These are phyloP conservation scores for Penicillium crustosum DNA, from an alignment of 2,329 filamentous ascomycete genomes.

Conservation along the genomic window DNA sequence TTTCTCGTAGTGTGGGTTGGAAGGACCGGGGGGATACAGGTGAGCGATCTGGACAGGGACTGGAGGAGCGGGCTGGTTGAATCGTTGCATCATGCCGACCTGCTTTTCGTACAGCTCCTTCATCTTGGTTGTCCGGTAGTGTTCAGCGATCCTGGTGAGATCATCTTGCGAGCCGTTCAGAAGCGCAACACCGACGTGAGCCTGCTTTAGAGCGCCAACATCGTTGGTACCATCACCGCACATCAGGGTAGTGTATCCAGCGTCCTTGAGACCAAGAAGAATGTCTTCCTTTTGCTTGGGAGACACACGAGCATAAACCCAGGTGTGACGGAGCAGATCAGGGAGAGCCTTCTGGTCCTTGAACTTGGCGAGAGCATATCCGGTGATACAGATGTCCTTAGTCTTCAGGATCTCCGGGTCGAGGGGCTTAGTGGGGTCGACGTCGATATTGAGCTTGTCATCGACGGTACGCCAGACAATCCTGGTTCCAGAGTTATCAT, in stretches of 20 bases:
- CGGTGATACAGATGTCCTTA: constrained; percentile 94
- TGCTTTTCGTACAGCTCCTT: constrained; percentile 99
- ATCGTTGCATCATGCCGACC: constrained; percentile 82
- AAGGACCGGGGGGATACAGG: constrained; percentile 84
- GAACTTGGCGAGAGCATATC: constrained; percentile 88
- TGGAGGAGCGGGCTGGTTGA: constrained; percentile 90
- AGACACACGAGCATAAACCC: constrained; percentile 97
- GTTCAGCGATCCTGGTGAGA: constrained; percentile 85
- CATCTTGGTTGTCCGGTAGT: constrained; percentile 93
- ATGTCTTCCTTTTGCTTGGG: constrained; percentile 99
- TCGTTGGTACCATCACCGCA: constrained; percentile 98
- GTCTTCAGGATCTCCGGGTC: constrained; percentile 75
- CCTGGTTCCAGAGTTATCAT: constrained; percentile 75
- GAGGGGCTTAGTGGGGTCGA: constrained; percentile 78
- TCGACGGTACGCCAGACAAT: constrained; percentile 95
- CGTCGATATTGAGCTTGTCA: constrained; percentile 80
- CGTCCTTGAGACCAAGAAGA: constrained; percentile 90
- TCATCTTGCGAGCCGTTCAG: constrained; percentile 93
- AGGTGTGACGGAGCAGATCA: constrained; percentile 80
- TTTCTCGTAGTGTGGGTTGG: constrained; percentile 91
- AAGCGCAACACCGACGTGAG: constrained; percentile 92
- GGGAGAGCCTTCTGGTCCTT: constrained; percentile 74
- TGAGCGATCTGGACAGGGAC: constrained; percentile 92
- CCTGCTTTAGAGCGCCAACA: constrained; percentile 95
- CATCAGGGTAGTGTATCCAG: constrained; percentile 98